phyloP scores from a whole-genome alignment of 768 basidiomycete genomes.

The Macrolepiota dolichaula region DNA sequence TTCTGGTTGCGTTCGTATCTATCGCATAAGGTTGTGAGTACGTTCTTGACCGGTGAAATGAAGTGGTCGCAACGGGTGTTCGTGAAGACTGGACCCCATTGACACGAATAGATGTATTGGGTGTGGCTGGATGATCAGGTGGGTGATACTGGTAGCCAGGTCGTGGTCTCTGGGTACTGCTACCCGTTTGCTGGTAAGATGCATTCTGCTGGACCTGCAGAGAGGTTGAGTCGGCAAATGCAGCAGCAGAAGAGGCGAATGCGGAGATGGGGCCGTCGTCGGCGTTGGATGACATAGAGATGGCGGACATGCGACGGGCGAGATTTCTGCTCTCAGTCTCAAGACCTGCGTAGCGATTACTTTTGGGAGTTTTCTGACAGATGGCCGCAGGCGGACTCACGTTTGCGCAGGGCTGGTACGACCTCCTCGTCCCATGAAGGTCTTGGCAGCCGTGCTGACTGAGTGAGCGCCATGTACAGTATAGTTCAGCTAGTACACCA shows the following conservation, averaged over 20 bases:
- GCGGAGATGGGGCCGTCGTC: constrained; percentile 29
- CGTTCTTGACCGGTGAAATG: constrained; percentile 55
- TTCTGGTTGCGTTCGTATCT: constrained; percentile 30
- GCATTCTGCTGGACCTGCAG: constrained; percentile 8
- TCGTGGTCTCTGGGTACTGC: constrained; percentile 12
- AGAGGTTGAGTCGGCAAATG: constrained; percentile 5
- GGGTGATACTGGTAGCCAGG: constrained; percentile 15
- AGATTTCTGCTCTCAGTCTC: constrained; percentile 79
- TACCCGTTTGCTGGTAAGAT: constrained; percentile 13
- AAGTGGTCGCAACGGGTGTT: constrained; percentile 23
- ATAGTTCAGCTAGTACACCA: neutral
- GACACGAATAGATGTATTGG: constrained; percentile 21
- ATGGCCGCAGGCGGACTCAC: constrained; percentile 37
- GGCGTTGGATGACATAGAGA: constrained; percentile 59
- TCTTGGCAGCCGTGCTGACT: constrained; percentile 37
- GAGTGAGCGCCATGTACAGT: constrained; percentile 36
- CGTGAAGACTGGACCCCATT: constrained; percentile 29
- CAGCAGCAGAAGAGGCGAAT: constrained; percentile 15
- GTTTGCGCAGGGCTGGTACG: constrained; percentile 76
- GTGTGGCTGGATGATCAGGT: constrained; percentile 17
- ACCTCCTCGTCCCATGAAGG: constrained; percentile 81
- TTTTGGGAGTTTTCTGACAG: constrained; percentile 10
- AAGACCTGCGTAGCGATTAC: constrained; percentile 48
- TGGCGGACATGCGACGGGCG: constrained; percentile 70
- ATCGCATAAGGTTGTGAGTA: constrained; percentile 58